Evolutionary conservation across 192 early-diverging fungal genomes (phyloP), one percentile per base, ranked within the genome.

Genomic region (Dissophora ornata): DNA sequence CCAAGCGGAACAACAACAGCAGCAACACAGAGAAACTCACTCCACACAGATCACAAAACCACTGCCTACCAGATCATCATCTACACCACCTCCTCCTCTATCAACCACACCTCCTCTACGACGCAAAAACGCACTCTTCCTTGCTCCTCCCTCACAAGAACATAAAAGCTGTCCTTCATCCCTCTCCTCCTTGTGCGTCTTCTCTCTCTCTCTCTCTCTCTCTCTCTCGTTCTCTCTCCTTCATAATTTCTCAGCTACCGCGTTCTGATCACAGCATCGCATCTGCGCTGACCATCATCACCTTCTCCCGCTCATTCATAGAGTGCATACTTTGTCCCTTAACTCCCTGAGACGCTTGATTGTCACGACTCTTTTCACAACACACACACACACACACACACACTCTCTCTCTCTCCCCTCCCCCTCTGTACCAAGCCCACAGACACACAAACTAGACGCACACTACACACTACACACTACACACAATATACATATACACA

Each of bases 41-140:
- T 55, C 53, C 34, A 40, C 53, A 38, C 18, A n/a, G 34, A 55
- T 13, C 53, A 55, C 2, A 36, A 30, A 55, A 38, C 53, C 34
- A 55, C 53, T 28, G 18, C 30, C 3, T 33, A 19, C 18, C 28
- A 2, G 5, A 8, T 4, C 19, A n/a, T 45, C 36, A 6, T 13
- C 36, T 9, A 13, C 36, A 45, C 4, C 44, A 45, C 30, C 12
- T 34, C 30, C 18, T 33, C 29, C 13, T n/a, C 15, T 16, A 11
- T 30, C 25, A 54, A 9, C 52, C 52, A 32, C 52, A 32, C 52
- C 7, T 25, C 9, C 49, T 22, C 25, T 22, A 2, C 36, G 36
- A 13, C 7, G 13, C 26, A 4, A 9, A 4, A 3, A 5, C 49
- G 25, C 25, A 12, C 25, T 10, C 24, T 28, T 51, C 19, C 21